Percentiles rank a stretch among this genome's conserved stretches.
phyloP scores from a whole-genome alignment of 805 yeast species.

The Candida loeiensis region DNA sequence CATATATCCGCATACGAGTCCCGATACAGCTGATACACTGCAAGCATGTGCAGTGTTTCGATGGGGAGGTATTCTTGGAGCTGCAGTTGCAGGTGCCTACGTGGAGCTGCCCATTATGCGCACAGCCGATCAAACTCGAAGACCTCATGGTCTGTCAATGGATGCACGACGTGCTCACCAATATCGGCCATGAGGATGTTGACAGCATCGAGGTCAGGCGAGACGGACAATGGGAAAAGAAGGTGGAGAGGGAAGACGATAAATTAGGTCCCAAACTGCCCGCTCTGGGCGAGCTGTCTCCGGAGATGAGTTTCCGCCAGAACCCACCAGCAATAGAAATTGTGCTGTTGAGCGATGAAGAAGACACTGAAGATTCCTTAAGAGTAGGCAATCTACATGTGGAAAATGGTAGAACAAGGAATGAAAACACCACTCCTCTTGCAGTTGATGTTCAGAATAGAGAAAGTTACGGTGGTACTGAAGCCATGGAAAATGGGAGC shows the following conservation, averaged over 20 bases:
- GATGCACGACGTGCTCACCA: conserved; percentile 55
- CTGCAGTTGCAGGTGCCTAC: conserved; percentile 77
- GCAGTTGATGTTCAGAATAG: too few relatives aligned
- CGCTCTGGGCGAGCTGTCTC: conserved; percentile 1
- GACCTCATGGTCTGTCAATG: conserved; percentile 75
- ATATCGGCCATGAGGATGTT: conserved; percentile 48
- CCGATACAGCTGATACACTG: conserved; percentile 75
- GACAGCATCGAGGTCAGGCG: conserved; percentile 64
- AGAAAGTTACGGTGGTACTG: too few relatives aligned
- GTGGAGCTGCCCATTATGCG: conserved; percentile 89
- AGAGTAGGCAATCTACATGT: too few relatives aligned
- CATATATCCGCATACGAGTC: conserved; percentile 61
- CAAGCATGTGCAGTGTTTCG: conserved; percentile 84
- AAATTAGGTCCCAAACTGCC: conserved; percentile 3
- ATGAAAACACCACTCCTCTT: too few relatives aligned
- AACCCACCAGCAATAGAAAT: conserved; percentile 30
- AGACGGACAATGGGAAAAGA: conserved; percentile 70
- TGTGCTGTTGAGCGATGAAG: conserved; percentile 47
- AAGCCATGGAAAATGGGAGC: too few relatives aligned
- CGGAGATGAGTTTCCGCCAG: conserved; percentile 2
- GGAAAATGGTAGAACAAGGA: too few relatives aligned
- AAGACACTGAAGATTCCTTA: conserved; percentile 24
- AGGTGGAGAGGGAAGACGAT: conserved; percentile 12
- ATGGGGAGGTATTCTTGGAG: conserved; percentile 67
- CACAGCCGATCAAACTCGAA: conserved; percentile 44